Conservation (phyloP, 148 eudicot genomes). For the Rhododendron simsii region DNA sequence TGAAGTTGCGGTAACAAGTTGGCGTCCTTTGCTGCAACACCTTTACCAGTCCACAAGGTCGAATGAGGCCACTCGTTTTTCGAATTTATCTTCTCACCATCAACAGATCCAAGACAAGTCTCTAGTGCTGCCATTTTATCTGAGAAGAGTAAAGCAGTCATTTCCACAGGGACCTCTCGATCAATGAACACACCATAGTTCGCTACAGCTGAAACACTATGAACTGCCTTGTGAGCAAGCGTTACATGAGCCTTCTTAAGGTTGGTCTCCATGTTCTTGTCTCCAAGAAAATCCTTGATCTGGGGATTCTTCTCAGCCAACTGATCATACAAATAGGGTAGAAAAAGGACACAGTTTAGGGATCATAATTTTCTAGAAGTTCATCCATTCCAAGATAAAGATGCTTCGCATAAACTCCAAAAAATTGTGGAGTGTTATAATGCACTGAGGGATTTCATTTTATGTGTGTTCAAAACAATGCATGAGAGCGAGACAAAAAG, state of each 20-base stretch:
- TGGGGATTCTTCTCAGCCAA: conserved; percentile 43
- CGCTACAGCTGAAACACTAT: conserved; percentile 87
- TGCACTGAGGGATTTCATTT: neutral
- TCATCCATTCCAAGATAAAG: neutral
- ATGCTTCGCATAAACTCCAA: neutral
- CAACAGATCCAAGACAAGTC: conserved; percentile 62
- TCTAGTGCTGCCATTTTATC: conserved; percentile 81
- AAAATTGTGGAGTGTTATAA: neutral
- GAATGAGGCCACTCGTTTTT: conserved; percentile 89
- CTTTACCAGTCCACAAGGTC: conserved; percentile 76
- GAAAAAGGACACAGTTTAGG: neutral
- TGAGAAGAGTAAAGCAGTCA: conserved; percentile 61
- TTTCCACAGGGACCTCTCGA: conserved; percentile 53
- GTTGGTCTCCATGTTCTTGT: conserved; percentile 37
- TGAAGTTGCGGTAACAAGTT: conserved; percentile 55
- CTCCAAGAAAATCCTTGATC: conserved; percentile 43
- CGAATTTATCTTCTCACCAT: conserved; percentile 58
- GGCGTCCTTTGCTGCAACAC: conserved; percentile 72
- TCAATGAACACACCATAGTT: conserved; percentile 55
- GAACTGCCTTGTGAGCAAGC: conserved; percentile 88
- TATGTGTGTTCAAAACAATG: neutral
- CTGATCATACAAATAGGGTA: conserved; percentile 28
- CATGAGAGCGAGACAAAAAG: neutral
- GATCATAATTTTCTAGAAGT: neutral
- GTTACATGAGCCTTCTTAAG: conserved; percentile 73